A percentile compares a stretch with the other conserved stretches of the same genome.
These are phyloP conservation scores for Trichosporon asahii DNA, from an alignment of 1,284 basidiomycete genomes.

Conservation along the genomic window DNA sequence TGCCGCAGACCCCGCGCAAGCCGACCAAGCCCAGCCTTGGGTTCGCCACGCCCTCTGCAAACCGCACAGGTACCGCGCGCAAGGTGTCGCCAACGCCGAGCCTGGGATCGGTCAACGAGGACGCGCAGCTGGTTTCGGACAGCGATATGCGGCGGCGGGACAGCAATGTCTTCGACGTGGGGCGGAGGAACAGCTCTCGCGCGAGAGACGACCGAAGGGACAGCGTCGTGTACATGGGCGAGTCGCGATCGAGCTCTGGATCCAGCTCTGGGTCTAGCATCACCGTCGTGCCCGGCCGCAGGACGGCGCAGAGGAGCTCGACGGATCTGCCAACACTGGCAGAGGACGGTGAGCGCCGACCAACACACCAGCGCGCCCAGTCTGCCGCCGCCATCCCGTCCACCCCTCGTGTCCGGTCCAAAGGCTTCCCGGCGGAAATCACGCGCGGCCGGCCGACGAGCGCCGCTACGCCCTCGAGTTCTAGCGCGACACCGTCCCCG, in stretches of 20 bases:
- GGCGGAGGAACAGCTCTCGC: background rate
- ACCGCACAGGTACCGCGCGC: background rate
- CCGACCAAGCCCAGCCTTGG: slow-evolving; percentile 40
- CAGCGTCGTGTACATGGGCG: background rate
- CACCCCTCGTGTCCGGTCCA: slow-evolving; percentile 24
- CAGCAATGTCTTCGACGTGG: background rate
- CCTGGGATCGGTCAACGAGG: background rate
- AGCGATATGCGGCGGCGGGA: background rate
- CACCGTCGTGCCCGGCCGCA: slow-evolving; percentile 14
- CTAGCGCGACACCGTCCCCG: slow-evolving; percentile 20
- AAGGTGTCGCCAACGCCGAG: slow-evolving; percentile 5
- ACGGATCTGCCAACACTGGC: background rate
- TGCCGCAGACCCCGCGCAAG: slow-evolving; percentile 46
- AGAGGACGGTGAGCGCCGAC: slow-evolving; percentile 2
- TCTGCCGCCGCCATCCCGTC: slow-evolving; percentile 21
- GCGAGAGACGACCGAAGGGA: background rate
- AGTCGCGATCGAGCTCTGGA: background rate
- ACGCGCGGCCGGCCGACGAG: slow-evolving; percentile 34
- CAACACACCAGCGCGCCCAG: slow-evolving; percentile 11
- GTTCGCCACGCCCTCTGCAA: slow-evolving; percentile 36
- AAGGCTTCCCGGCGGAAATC: slow-evolving; percentile 42
- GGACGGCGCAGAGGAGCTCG: slow-evolving; percentile 8
- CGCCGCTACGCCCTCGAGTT: slow-evolving; percentile 19
- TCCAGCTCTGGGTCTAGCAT: slow-evolving; percentile 26
- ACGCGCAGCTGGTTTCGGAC: background rate